phyloP scores from a whole-genome alignment of 2,329 filamentous ascomycete genomes.

The Cladosporium austrohemisphaericum region DNA sequence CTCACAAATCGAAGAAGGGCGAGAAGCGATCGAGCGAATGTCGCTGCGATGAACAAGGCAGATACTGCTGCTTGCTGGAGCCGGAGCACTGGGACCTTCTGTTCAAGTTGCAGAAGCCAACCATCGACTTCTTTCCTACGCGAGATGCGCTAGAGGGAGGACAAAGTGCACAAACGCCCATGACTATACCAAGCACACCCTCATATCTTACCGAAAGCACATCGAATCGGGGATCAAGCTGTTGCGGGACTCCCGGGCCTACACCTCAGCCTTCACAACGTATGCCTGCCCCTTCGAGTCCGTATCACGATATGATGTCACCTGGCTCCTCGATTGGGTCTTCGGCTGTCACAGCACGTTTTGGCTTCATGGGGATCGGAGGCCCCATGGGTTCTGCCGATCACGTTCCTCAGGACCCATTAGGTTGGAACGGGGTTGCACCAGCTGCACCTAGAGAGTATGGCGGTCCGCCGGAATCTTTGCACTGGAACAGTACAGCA shows the following conservation, averaged over 20 bases:
- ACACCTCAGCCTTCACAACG: not conserved
- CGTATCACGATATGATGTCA: conserved; percentile 12
- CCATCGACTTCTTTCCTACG: conserved; percentile 27
- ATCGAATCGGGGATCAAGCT: conserved; percentile 7
- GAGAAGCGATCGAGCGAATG: conserved; percentile 33
- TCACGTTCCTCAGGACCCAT: conserved; percentile 19
- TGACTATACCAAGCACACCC: conserved; percentile 10
- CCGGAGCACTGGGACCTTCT: conserved; percentile 31
- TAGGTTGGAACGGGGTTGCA: conserved; percentile 17
- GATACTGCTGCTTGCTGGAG: conserved; percentile 33
- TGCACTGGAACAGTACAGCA: conserved; percentile 27
- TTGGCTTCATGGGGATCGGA: conserved; percentile 32
- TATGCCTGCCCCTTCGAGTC: not conserved
- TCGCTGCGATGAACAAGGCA: conserved; percentile 33
- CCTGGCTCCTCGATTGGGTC: conserved; percentile 3
- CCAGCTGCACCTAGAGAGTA: conserved; percentile 11
- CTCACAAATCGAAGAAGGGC: conserved; percentile 34
- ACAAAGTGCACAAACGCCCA: conserved; percentile 14
- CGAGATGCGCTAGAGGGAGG: conserved; percentile 27
- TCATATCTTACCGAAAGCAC: conserved; percentile 1
- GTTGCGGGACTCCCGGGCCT: conserved; percentile 9
- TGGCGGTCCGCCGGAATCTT: conserved; percentile 20
- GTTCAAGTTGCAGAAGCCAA: conserved; percentile 28
- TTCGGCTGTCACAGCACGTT: conserved; percentile 23
- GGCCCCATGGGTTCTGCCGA: conserved; percentile 23